Conservation (phyloP, 2,329 filamentous ascomycete species). For the Ceratocystiopsis brevicomis region DNA sequence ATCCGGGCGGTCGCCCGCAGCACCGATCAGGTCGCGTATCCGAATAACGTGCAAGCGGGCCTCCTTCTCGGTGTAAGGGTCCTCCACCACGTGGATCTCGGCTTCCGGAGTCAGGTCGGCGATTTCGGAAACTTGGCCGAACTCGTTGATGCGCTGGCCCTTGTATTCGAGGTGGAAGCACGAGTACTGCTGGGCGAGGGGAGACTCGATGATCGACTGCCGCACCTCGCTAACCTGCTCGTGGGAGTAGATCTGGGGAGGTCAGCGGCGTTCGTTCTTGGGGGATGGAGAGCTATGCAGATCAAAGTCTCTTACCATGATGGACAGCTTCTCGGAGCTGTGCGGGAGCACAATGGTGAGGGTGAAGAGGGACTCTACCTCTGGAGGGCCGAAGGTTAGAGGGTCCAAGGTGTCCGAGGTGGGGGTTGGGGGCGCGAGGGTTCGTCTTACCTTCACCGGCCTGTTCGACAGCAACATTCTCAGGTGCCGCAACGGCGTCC, state of each 20-base stretch:
- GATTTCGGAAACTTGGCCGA: conserved; percentile 78
- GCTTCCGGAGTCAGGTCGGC: conserved; percentile 58
- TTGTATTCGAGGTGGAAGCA: conserved; percentile 95
- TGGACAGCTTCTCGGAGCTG: conserved; percentile 57
- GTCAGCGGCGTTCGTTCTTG: not conserved
- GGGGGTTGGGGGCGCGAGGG: conserved; percentile 13
- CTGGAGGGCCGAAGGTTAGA: not conserved
- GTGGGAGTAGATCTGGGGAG: conserved; percentile 58
- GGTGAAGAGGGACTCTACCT: conserved; percentile 30
- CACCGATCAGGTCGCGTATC: conserved; percentile 81
- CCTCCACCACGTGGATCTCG: conserved; percentile 67
- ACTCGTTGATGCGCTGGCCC: conserved; percentile 83
- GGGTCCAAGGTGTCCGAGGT: conserved; percentile 8
- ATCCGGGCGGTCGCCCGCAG: conserved; percentile 74
- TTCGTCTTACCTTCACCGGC: conserved; percentile 1
- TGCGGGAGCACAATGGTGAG: conserved; percentile 69
- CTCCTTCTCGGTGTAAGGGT: conserved; percentile 97
- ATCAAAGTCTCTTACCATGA: conserved; percentile 43
- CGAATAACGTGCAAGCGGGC: conserved; percentile 85
- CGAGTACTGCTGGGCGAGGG: conserved; percentile 86
- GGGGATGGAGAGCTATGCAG: too few relatives aligned
- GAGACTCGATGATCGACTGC: conserved; percentile 87
- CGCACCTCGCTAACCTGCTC: conserved; percentile 96
- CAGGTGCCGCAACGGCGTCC: conserved; percentile 1
- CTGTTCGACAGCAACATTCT: conserved; percentile 8